A percentile compares a stretch with the other conserved stretches of the same genome.
Evolutionary conservation across 805 yeast genomes (phyloP).

Genomic region (Yueomyces sp.): DNA sequence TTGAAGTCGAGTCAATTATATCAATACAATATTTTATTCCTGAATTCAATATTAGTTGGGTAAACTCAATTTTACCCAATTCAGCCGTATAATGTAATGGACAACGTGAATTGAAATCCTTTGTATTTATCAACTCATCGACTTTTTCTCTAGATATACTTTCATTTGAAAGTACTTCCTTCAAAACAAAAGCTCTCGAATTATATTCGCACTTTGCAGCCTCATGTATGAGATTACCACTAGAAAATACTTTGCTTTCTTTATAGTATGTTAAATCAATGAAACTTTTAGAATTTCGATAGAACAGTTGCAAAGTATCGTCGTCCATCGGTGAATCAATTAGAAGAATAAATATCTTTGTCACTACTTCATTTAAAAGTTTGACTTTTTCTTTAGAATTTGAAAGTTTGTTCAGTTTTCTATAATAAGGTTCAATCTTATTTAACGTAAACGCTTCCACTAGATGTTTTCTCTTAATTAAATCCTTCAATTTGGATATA

Average conservation of each 20-base stretch:
- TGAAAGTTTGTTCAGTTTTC: slow-evolving; percentile 4
- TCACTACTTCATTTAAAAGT: slow-evolving; percentile 26
- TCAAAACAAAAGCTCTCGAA: slow-evolving; percentile 18
- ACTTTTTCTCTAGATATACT: slow-evolving; percentile 10
- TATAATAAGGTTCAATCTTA: slow-evolving; percentile 8
- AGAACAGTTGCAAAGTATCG: slow-evolving; percentile 35
- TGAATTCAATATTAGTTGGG: slow-evolving; percentile 25
- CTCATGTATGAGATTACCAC: slow-evolving; percentile 69
- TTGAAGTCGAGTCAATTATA: slow-evolving; percentile 55
- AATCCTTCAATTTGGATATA: slow-evolving; percentile 20
- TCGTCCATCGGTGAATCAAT: slow-evolving; percentile 51
- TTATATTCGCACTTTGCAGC: slow-evolving; percentile 26
- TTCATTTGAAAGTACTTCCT: slow-evolving; percentile 9
- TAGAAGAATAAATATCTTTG: slow-evolving; percentile 61
- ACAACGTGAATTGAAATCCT: slow-evolving; percentile 61
- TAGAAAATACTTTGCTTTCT: slow-evolving; percentile 41
- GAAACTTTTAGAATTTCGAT: slow-evolving; percentile 19
- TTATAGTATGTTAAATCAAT: slow-evolving; percentile 56
- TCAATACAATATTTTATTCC: slow-evolving; percentile 21
- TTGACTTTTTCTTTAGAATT: slow-evolving; percentile 10
- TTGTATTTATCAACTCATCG: slow-evolving; percentile 23
- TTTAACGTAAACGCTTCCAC: slow-evolving; percentile 15
- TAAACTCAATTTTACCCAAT: slow-evolving; percentile 33
- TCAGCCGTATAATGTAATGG: slow-evolving; percentile 83
- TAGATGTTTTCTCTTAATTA: slow-evolving; percentile 11